Percentiles rank a stretch among this genome's conserved stretches.
Evolutionary conservation across 371 early-diverging fungal genomes (phyloP).

Genomic region (Apophysomyces trapeziformis): DNA sequence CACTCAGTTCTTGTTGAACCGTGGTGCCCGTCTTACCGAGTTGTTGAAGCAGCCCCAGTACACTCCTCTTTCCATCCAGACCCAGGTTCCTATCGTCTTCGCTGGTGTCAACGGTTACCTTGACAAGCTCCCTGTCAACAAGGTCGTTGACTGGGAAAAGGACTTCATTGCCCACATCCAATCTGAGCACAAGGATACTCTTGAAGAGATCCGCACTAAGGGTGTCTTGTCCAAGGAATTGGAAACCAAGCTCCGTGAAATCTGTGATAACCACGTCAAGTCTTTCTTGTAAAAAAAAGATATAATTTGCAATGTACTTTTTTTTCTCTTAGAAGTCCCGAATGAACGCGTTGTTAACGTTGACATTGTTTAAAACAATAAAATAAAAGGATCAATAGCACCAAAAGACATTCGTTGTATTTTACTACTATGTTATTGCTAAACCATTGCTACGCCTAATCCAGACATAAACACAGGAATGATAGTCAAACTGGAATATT

Average conservation of each 20-base stretch:
- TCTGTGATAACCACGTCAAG: conserved; percentile 77
- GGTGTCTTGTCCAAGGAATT: conserved; percentile 59
- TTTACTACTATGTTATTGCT: neutral
- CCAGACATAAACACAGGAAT: too few relatives aligned
- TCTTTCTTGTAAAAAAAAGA: conserved; percentile 60
- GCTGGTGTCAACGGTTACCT: conserved; percentile 96
- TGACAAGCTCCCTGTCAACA: conserved; percentile 90
- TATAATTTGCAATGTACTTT: neutral
- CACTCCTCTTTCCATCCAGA: conserved; percentile 83
- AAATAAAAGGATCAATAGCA: neutral
- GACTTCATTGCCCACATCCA: too few relatives aligned
- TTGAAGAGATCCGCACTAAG: conserved; percentile 83
- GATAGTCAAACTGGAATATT: too few relatives aligned
- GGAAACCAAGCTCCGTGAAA: conserved; percentile 75
- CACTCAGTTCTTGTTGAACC: too few relatives aligned
- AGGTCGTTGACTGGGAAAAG: conserved; percentile 84
- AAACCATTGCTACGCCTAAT: too few relatives aligned
- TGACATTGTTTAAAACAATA: conserved; percentile 2
- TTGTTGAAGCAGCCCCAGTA: too few relatives aligned
- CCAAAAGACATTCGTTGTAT: neutral
- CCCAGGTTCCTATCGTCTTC: conserved; percentile 90
- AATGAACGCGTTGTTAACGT: neutral
- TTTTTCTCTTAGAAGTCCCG: conserved; percentile 1
- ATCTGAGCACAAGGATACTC: too few relatives aligned
- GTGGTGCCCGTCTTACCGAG: too few relatives aligned